phyloP scores from a whole-genome alignment of 2,329 filamentous ascomycete genomes.

The Chaetoscypha palmicola region DNA sequence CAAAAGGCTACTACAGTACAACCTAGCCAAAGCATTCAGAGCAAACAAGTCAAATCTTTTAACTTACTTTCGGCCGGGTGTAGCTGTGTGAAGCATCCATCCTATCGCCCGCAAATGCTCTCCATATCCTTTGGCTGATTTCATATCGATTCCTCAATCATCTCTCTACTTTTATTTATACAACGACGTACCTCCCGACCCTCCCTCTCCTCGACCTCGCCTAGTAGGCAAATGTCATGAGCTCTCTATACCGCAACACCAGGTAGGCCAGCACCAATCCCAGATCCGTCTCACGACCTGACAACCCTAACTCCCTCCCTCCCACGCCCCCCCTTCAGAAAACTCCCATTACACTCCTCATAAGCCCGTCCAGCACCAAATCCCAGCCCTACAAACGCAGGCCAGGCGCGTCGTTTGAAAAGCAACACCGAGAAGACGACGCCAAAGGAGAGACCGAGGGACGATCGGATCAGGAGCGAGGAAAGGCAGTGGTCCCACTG shows the following conservation, averaged over 20 bases:
- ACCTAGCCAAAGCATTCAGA: too few relatives aligned
- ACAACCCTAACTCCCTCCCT: constrained; percentile 27
- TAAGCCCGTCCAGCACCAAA: constrained; percentile 96
- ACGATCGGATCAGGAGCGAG: constrained; percentile 93
- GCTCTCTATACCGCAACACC: too few relatives aligned
- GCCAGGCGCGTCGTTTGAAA: constrained; percentile 97
- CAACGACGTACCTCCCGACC: too few relatives aligned
- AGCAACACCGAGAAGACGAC: constrained; percentile 97
- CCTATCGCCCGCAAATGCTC: not conserved
- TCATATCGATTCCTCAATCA: too few relatives aligned
- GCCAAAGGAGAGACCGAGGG: constrained; percentile 91
- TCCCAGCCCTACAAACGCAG: constrained; percentile 86
- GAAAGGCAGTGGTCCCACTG: constrained; percentile 99
- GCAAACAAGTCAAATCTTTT: too few relatives aligned
- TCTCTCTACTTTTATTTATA: too few relatives aligned
- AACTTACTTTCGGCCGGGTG: not conserved
- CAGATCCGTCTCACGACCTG: constrained; percentile 16
- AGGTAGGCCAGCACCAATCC: not conserved
- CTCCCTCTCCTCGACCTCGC: too few relatives aligned
- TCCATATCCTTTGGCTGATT: too few relatives aligned
- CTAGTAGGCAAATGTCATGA: too few relatives aligned
- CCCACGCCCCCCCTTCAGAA: constrained; percentile 26
- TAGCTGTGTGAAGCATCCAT: not conserved
- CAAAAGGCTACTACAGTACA: too few relatives aligned
- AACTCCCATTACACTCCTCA: constrained; percentile 78